These are phyloP conservation scores for Pseudogymnoascus sp. DNA, from an alignment of 2,329 filamentous ascomycete genomes.

Conservation along the genomic window DNA sequence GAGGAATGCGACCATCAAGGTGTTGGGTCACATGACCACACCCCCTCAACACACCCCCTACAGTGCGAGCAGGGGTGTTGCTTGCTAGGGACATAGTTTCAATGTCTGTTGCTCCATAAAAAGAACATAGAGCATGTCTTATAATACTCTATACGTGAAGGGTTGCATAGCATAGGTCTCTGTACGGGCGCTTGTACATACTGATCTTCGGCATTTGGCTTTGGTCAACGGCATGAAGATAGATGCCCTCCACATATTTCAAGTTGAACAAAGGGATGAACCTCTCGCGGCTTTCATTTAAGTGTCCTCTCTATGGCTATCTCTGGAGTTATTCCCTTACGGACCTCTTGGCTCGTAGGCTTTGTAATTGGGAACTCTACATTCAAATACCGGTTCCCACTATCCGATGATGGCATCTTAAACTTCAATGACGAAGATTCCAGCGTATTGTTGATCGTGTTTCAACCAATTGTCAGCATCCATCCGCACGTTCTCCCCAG, in stretches of 20 bases:
- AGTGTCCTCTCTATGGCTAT: background rate
- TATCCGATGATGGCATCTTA: conserved; percentile 6
- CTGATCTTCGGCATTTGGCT: background rate
- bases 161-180: background rate
- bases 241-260: background rate
- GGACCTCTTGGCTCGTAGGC: background rate
- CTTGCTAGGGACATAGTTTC: background rate
- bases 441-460: conserved; percentile 3
- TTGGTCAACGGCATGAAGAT: background rate
- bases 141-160: background rate
- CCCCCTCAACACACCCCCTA: background rate
- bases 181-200: background rate
- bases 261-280: background rate
- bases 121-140: conserved; percentile 7
- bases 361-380: conserved; percentile 5
- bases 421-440: conserved; percentile 5
- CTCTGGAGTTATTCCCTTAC: background rate
- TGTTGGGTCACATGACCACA: background rate
- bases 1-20: background rate
- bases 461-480: conserved; percentile 6
- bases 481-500: background rate
- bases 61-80: background rate
- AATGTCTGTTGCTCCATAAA: conserved; percentile 11
- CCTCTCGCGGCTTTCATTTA: background rate
- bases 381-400: background rate